phyloP scores from a whole-genome alignment of 1,284 basidiomycete species.

The Marasmius oreades region DNA sequence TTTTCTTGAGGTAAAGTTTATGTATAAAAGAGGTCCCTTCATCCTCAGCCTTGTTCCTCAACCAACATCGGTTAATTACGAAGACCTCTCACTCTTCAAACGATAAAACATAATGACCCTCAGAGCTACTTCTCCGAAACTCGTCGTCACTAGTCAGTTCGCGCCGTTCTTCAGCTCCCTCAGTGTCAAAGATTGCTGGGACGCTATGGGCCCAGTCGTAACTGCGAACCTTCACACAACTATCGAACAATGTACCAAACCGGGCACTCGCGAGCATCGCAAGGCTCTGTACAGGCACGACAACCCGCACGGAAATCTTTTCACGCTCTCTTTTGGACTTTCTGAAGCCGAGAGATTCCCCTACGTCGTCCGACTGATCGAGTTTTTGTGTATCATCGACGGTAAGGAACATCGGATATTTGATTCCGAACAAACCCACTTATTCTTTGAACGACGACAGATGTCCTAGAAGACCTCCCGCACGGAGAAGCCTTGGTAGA shows the following conservation, averaged over 20 bases:
- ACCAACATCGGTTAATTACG: too few species aligned
- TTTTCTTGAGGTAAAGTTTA: too few species aligned
- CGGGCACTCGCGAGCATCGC: constrained; percentile 17
- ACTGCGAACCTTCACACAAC: constrained; percentile 14
- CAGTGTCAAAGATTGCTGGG: constrained; percentile 16
- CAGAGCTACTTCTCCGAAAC: background rate
- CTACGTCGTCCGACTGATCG: constrained; percentile 19
- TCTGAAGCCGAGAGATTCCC: constrained; percentile 18
- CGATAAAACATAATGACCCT: background rate
- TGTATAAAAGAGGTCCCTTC: too few species aligned
- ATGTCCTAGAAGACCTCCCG: constrained; percentile 20
- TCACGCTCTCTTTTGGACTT: constrained; percentile 16
- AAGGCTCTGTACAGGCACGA: constrained; percentile 19
- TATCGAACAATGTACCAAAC: constrained; percentile 17
- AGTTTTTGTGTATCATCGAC: constrained; percentile 22
- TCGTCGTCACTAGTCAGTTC: constrained; percentile 4
- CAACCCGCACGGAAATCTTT: constrained; percentile 21
- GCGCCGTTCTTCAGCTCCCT: constrained; percentile 20
- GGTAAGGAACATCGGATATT: constrained; percentile 8
- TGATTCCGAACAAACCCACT: background rate
- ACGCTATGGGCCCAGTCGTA: constrained; percentile 16
- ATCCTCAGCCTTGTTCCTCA: too few species aligned
- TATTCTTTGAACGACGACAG: constrained; percentile 3
- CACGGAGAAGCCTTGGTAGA: constrained; percentile 17
- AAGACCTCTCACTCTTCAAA: too few species aligned